Evolutionary conservation across 169 alveolate genomes (phyloP).

Genomic region (Besnoitia besnoiti): DNA sequence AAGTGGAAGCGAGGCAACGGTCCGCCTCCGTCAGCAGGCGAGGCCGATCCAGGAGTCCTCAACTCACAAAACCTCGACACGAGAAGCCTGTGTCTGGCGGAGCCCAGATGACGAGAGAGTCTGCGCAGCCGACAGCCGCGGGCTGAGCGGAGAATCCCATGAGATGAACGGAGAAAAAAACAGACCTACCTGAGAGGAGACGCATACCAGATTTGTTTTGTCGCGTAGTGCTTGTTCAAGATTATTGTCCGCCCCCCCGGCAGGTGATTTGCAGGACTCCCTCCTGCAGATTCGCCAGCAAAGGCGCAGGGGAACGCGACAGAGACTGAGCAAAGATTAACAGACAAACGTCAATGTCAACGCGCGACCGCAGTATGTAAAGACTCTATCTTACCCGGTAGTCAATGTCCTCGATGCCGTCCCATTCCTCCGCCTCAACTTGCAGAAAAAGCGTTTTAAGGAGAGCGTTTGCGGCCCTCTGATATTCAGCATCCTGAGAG

Average conservation of each 20-base stretch:
- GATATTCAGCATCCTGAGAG: neutral
- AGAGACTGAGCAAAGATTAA: too few species aligned
- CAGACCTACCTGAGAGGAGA: conserved; percentile 55
- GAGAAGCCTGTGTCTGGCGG: too few species aligned
- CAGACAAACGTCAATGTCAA: too few species aligned
- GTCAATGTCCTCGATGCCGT: conserved; percentile 12
- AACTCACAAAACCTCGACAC: too few species aligned
- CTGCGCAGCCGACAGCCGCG: too few species aligned
- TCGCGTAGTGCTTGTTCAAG: conserved; percentile 56
- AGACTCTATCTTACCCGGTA: neutral
- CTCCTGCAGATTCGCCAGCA: neutral
- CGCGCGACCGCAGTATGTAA: too few species aligned
- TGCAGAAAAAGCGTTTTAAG: neutral
- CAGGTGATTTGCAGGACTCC: conserved; percentile 45
- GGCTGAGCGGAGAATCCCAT: neutral
- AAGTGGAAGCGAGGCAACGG: too few species aligned
- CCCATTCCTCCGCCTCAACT: neutral
- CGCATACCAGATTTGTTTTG: conserved; percentile 53
- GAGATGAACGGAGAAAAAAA: neutral
- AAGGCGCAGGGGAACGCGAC: neutral
- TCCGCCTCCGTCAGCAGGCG: too few species aligned
- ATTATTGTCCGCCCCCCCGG: conserved; percentile 32
- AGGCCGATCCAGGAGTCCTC: too few species aligned
- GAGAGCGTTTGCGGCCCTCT: neutral
- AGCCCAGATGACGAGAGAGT: too few species aligned